Evolutionary conservation across 2,329 filamentous ascomycete species (phyloP).

Genomic region (Fusarium tricinctum): DNA sequence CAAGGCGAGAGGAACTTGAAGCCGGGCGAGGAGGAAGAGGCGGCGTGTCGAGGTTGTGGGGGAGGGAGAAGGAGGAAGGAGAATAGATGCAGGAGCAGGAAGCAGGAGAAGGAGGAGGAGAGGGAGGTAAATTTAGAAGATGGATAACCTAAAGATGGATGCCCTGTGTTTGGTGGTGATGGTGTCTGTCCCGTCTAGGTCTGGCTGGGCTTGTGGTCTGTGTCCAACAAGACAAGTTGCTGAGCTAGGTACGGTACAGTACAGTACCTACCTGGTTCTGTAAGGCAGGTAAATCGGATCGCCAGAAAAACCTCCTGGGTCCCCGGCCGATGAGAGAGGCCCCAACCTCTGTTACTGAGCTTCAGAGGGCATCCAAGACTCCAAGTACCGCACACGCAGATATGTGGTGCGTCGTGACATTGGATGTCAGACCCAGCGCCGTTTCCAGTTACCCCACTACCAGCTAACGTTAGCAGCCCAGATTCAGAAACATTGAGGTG

Average conservation of each 20-base stretch:
- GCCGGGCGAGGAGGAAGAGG: conserved; percentile 37
- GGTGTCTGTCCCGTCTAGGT: conserved; percentile 46
- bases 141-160: conserved; percentile 32
- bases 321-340: conserved; percentile 45
- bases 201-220: conserved; percentile 1
- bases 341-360: conserved; percentile 47
- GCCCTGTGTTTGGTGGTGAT: conserved; percentile 42
- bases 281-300: conserved; percentile 41
- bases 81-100: conserved; percentile 10
- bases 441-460: conserved; percentile 31
- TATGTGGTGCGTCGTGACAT: conserved; percentile 42
- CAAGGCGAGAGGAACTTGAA: conserved; percentile 19
- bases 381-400: conserved; percentile 42
- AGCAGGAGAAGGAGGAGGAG: neutral
- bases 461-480: conserved; percentile 24
- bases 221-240: neutral
- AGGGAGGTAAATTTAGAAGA: conserved; percentile 26
- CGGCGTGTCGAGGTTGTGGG: conserved; percentile 33
- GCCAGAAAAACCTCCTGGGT: conserved; percentile 48
- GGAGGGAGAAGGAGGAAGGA: conserved; percentile 30
- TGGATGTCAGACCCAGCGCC: conserved; percentile 25
- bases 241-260: neutral
- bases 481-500: conserved; percentile 31
- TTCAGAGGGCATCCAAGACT: conserved; percentile 21
- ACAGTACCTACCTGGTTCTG: conserved; percentile 1